Percentiles rank a stretch among this genome's conserved stretches.
Conservation (phyloP, 2,329 filamentous ascomycete species). For the Exophiala mesophila region DNA sequence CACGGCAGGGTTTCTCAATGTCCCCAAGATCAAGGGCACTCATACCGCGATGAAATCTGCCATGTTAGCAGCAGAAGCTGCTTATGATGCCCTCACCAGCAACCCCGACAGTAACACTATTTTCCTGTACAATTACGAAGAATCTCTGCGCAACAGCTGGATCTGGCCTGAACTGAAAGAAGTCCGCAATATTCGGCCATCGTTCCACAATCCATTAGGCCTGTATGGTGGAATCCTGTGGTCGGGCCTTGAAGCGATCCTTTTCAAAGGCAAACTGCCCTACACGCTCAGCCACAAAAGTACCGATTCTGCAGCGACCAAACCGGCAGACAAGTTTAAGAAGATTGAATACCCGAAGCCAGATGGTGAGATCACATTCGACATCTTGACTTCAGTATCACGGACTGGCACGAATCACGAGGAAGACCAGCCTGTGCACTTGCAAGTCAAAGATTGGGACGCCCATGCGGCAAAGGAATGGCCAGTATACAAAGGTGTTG, state of each 20-base stretch:
- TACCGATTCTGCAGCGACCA: constrained; percentile 73
- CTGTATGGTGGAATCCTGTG: constrained; percentile 87
- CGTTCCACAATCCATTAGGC: constrained; percentile 82
- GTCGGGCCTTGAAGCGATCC: constrained; percentile 83
- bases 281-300: constrained; percentile 88
- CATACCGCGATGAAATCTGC: constrained; percentile 97
- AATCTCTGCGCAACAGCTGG: constrained; percentile 72
- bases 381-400: constrained; percentile 91
- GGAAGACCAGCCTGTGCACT: constrained; percentile 93
- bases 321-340: constrained; percentile 68
- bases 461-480: constrained; percentile 77
- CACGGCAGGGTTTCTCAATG: constrained; percentile 92
- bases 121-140: constrained; percentile 93
- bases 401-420: constrained; percentile 97
- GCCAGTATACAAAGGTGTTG: constrained; percentile 83
- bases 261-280: constrained; percentile 77
- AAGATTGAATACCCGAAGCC: constrained; percentile 98
- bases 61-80: constrained; percentile 90
- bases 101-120: constrained; percentile 57
- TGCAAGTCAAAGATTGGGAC: constrained; percentile 95
- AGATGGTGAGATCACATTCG: constrained; percentile 89
- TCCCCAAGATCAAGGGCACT: constrained; percentile 97
- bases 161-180: constrained; percentile 95
- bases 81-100: constrained; percentile 66
- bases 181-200: constrained; percentile 95